Evolutionary conservation across 805 yeast genomes (phyloP), one percentile per base, ranked within the genome.

Genomic region (Candida ovalis): DNA sequence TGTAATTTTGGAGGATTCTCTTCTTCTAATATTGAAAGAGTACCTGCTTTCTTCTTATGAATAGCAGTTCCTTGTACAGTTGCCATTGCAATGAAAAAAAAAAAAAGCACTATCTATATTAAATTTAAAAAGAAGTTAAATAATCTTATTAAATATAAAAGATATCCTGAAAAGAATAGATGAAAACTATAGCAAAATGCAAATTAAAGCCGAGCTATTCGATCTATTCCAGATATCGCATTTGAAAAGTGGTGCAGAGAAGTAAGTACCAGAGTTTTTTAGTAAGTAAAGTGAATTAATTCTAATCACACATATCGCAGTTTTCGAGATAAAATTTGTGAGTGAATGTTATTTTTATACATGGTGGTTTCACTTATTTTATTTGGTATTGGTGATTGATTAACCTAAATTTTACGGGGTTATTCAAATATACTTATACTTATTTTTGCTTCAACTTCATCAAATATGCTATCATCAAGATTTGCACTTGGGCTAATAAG

Each of bases 1-100:
- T 68, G 65, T 33, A 82, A 63, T 39, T 70, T 69, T 0, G 86
- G 78, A 0, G 87, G 87, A 1, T 73, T 61, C 2, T 70, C 69
- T 49, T 80, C 85, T 59, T 82, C 87, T 28, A 71, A 69, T 21
- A 82, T 71, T 12, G 78, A 72, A 27, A 82, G 60, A 55, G 80
- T 75, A 2, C 88, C 88, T 17, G 79, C 70, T 45, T 73, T 74
- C 58, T 80, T 80, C 64, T 74, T 75, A 63, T 72, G 72, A 9
- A 72, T 65, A 5, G 84, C 83, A 43, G 83, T 80, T 45, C 84
- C 83, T 40, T 51, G 38, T 6, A 45, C 33, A 33, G 28, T 25
- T 5, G 47, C 46, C 54, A 50, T 50, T 12, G 7, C 13, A 3
- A 24, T 21, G 10, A 18, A 15, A 15, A 12, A 19, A 37, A 35